Evolutionary conservation across 345 rosid genomes (phyloP).

Genomic region (Eutrema yunnanense): DNA sequence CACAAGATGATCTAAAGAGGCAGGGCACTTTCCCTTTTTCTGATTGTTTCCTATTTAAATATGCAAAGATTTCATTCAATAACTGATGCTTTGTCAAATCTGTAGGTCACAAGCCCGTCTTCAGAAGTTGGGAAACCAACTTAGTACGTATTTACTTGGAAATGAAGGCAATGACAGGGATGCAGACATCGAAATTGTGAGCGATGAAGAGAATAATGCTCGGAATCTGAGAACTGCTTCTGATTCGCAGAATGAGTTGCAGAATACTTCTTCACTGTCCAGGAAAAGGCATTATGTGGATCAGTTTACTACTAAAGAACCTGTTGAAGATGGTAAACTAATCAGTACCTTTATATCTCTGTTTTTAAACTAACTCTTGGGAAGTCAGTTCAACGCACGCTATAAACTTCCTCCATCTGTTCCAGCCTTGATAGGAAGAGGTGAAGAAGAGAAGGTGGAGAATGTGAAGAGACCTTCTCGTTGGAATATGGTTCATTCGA

Average conservation of each 20-base stretch:
- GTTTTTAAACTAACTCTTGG: not conserved
- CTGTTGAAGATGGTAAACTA: conserved; percentile 35
- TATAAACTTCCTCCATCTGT: conserved; percentile 9
- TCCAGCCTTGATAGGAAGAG: conserved; percentile 25
- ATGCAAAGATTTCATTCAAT: conserved; percentile 2
- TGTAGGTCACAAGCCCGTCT: conserved; percentile 71
- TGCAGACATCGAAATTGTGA: conserved; percentile 50
- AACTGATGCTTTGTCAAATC: conserved; percentile 11
- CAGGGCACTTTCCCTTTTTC: conserved; percentile 4
- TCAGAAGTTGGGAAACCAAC: conserved; percentile 66
- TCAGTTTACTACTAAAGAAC: conserved; percentile 33
- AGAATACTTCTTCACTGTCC: conserved; percentile 30
- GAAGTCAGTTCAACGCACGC: not conserved
- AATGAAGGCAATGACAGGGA: conserved; percentile 56
- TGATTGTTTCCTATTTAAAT: not conserved
- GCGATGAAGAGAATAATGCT: conserved; percentile 55
- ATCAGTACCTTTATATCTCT: not conserved
- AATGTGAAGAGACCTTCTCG: conserved; percentile 30
- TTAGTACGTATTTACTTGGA: conserved; percentile 41
- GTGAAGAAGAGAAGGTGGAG: conserved; percentile 33
- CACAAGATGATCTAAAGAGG: conserved; percentile 83
- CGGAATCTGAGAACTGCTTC: conserved; percentile 14
- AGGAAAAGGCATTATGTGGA: conserved; percentile 40
- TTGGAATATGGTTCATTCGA: conserved; percentile 33
- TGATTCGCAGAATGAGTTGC: conserved; percentile 35